Evolutionary conservation across 1,284 basidiomycete genomes (phyloP).

Genomic region (Erythrobasidium hasegawianum): DNA sequence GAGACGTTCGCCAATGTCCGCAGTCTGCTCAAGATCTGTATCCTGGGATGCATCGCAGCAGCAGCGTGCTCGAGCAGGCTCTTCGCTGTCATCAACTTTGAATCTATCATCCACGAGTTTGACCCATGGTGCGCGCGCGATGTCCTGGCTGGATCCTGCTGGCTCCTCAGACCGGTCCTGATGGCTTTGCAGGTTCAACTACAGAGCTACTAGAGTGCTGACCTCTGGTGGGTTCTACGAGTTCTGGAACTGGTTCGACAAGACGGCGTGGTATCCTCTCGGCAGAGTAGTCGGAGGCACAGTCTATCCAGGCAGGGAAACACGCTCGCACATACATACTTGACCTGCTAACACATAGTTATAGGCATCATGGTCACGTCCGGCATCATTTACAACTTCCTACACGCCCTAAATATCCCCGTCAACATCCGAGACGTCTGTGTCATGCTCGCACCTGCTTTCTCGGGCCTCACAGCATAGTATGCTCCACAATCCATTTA

Average conservation of each 20-base stretch:
- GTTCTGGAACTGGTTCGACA: slow-evolving; percentile 99
- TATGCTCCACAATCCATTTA: too few relatives aligned
- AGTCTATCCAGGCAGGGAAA: slow-evolving; percentile 74
- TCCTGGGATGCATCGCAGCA: slow-evolving; percentile 75
- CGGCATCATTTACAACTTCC: slow-evolving; percentile 88
- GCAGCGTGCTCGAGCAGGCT: slow-evolving; percentile 92
- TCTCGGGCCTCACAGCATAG: slow-evolving; percentile 94
- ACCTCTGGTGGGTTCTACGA: slow-evolving; percentile 85
- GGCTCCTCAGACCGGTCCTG: too few relatives aligned
- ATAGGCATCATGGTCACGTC: slow-evolving; percentile 86
- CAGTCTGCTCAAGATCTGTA: slow-evolving; percentile 65
- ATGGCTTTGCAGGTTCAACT: slow-evolving; percentile 37
- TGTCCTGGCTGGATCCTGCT: too few relatives aligned
- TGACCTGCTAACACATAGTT: neutral
- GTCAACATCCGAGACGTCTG: slow-evolving; percentile 98
- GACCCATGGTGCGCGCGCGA: slow-evolving; percentile 27
- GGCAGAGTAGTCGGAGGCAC: slow-evolving; percentile 97
- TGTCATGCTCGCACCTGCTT: slow-evolving; percentile 93
- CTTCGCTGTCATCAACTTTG: slow-evolving; percentile 96
- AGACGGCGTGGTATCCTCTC: slow-evolving; percentile 85
- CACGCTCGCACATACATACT: too few relatives aligned
- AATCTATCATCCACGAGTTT: slow-evolving; percentile 64
- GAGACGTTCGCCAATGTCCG: slow-evolving; percentile 21
- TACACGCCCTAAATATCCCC: slow-evolving; percentile 83
- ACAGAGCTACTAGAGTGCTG: slow-evolving; percentile 79